These are phyloP conservation scores for Kwoniella sp. DNA, from an alignment of 768 basidiomycete species.

Conservation along the genomic window DNA sequence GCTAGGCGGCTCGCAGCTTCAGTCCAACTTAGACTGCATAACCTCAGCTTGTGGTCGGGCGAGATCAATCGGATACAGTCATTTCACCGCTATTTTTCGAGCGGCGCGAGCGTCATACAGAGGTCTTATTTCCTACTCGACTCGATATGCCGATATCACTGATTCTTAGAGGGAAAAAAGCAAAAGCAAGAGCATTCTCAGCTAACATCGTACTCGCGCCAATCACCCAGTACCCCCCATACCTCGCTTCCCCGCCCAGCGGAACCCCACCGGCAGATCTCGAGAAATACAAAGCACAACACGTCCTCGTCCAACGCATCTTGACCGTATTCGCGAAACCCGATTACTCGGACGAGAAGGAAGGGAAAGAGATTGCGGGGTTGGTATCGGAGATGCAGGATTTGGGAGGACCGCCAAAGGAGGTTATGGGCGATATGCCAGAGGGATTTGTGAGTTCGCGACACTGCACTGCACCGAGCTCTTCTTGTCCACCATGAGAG, in stretches of 20 bases:
- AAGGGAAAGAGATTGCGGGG: constrained; percentile 38
- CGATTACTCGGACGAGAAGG: constrained; percentile 45
- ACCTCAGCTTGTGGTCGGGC: too few relatives aligned
- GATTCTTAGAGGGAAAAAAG: too few relatives aligned
- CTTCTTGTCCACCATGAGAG: background rate
- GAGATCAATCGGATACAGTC: too few relatives aligned
- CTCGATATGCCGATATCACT: too few relatives aligned
- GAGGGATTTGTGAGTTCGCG: constrained; percentile 52
- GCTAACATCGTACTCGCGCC: too few relatives aligned
- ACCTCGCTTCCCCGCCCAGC: constrained; percentile 49
- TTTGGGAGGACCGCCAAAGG: constrained; percentile 53
- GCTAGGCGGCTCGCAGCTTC: too few relatives aligned
- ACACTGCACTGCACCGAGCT: background rate
- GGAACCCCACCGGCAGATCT: constrained; percentile 37
- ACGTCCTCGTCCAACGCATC: constrained; percentile 45
- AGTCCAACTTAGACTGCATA: too few relatives aligned
- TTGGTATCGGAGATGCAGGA: constrained; percentile 55
- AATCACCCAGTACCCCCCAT: constrained; percentile 54
- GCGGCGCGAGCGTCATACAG: too few relatives aligned
- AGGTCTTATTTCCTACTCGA: too few relatives aligned
- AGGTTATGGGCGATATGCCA: constrained; percentile 56
- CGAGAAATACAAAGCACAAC: constrained; percentile 46
- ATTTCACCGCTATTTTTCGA: too few relatives aligned
- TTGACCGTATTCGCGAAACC: constrained; percentile 45
- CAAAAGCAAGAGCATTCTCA: too few relatives aligned